phyloP scores from a whole-genome alignment of 192 early-diverging fungal species.

The Coemansia sp. region DNA sequence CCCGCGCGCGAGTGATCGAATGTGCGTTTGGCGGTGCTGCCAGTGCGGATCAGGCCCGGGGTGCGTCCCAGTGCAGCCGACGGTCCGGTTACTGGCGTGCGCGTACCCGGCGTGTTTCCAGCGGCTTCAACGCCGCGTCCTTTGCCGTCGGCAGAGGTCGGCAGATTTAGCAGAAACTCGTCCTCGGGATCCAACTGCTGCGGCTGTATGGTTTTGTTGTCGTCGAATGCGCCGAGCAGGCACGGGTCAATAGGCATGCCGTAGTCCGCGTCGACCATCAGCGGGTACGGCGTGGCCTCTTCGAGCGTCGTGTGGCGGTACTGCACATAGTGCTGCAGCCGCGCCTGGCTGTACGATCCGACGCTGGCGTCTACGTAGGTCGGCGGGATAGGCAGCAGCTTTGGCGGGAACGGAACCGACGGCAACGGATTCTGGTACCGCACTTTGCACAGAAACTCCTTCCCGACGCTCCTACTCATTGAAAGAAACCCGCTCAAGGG shows the following conservation, averaged over 20 bases:
- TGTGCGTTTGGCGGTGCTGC: slow-evolving; percentile 12
- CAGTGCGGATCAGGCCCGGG: slow-evolving; percentile 4
- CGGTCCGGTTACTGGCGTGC: neutral
- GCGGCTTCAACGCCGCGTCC: no score
- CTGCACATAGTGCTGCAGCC: slow-evolving; percentile 42
- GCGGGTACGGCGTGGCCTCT: slow-evolving; percentile 47
- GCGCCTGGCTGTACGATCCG: slow-evolving; percentile 48
- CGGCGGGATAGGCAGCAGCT: slow-evolving; percentile 52
- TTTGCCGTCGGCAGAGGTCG: no score
- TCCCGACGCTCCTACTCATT: slow-evolving; percentile 32
- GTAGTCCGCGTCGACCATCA: slow-evolving; percentile 51
- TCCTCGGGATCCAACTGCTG: slow-evolving; percentile 44
- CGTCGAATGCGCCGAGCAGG: slow-evolving; percentile 48
- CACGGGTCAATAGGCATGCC: slow-evolving; percentile 53
- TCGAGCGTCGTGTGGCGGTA: slow-evolving; percentile 52
- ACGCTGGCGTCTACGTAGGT: slow-evolving; percentile 46
- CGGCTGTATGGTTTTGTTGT: slow-evolving; percentile 6
- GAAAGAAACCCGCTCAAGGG: no score
- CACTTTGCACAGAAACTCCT: slow-evolving; percentile 53
- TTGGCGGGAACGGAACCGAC: slow-evolving; percentile 51
- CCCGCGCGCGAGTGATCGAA: slow-evolving; percentile 44
- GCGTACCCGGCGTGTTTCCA: slow-evolving; percentile 1
- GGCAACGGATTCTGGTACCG: slow-evolving; percentile 53
- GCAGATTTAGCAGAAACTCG: slow-evolving; percentile 40
- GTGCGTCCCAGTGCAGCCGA: neutral